phyloP scores from a whole-genome alignment of 805 yeast species.

The Scheffersomyces stipitis region DNA sequence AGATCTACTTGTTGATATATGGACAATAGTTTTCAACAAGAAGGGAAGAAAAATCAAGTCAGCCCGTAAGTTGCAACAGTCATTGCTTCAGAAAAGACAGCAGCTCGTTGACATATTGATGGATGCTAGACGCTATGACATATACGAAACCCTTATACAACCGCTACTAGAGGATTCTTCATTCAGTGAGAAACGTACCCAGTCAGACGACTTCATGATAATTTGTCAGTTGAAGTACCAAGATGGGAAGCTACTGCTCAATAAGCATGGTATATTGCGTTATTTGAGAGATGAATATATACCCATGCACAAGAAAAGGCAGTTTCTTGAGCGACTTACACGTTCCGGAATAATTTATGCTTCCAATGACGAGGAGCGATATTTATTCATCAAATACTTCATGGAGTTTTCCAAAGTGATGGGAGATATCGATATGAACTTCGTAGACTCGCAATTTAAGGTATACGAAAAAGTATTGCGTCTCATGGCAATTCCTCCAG shows the following conservation, averaged over 20 bases:
- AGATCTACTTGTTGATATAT: constrained; percentile 19
- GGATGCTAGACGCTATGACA: constrained; percentile 22
- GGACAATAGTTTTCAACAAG: constrained; percentile 21
- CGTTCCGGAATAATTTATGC: constrained; percentile 19
- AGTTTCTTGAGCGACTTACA: constrained; percentile 13
- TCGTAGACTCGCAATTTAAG: constrained; percentile 13
- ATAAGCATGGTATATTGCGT: constrained; percentile 9
- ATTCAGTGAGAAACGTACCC: constrained; percentile 5
- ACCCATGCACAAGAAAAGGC: constrained; percentile 18
- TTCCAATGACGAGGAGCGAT: constrained; percentile 9
- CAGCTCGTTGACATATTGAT: constrained; percentile 25
- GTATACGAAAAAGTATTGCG: constrained; percentile 19
- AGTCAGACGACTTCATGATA: constrained; percentile 24
- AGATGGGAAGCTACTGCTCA: constrained; percentile 8
- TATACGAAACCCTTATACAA: constrained; percentile 17
- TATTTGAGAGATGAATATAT: constrained; percentile 13
- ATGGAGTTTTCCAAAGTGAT: constrained; percentile 12
- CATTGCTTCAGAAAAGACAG: constrained; percentile 18
- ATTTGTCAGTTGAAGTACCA: constrained; percentile 21
- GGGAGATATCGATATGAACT: constrained; percentile 21
- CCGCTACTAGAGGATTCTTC: constrained; percentile 11
- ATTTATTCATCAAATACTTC: constrained; percentile 13
- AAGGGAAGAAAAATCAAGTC: background rate
- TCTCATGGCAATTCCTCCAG: constrained; percentile 15
- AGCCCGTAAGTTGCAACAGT: constrained; percentile 13